Percentiles rank a stretch among this genome's conserved stretches.
phyloP scores from a whole-genome alignment of 208 protist species.

The Crithidia thermophila region DNA sequence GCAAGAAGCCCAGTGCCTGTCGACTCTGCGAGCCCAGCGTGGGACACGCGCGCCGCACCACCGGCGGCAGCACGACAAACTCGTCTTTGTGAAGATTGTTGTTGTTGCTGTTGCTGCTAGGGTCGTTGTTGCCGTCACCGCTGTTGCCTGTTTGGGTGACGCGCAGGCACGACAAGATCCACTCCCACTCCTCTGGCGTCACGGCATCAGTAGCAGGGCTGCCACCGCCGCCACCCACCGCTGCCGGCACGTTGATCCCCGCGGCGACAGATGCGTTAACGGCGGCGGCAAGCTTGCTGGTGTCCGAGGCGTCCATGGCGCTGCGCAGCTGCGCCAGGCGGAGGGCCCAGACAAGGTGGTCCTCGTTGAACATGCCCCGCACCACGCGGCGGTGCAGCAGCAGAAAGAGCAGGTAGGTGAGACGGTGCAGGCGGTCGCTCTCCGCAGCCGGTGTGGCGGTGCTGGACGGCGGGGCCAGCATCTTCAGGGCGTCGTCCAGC shows the following conservation, averaged over 20 bases:
- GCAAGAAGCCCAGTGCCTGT: slow-evolving; percentile 45
- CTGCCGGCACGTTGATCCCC: not conserved
- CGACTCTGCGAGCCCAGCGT: slow-evolving; percentile 30
- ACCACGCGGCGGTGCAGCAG: slow-evolving; percentile 76
- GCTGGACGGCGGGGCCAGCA: slow-evolving; percentile 35
- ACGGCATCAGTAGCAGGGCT: slow-evolving; percentile 31
- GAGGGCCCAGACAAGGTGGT: slow-evolving; percentile 95
- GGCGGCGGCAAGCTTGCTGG: not conserved
- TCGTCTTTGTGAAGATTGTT: not conserved
- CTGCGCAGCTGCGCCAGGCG: slow-evolving; percentile 93
- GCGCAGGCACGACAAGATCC: slow-evolving; percentile 33
- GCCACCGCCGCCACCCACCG: not conserved
- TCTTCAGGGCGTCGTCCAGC: slow-evolving; percentile 81
- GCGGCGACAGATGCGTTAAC: not conserved
- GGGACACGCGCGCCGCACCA: slow-evolving; percentile 36
- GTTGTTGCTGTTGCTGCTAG: not conserved
- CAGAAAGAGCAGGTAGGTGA: slow-evolving; percentile 68
- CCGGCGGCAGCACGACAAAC: slow-evolving; percentile 24
- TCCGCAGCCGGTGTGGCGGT: slow-evolving; percentile 6
- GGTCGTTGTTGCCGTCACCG: not conserved
- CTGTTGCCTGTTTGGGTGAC: not conserved
- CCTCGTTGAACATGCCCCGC: slow-evolving; percentile 94
- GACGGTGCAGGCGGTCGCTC: slow-evolving; percentile 32
- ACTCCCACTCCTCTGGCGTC: slow-evolving; percentile 73
- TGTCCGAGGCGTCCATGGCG: slow-evolving; percentile 35